Evolutionary conservation across 805 yeast species (phyloP).

Genomic region (Ogataea allantospora): DNA sequence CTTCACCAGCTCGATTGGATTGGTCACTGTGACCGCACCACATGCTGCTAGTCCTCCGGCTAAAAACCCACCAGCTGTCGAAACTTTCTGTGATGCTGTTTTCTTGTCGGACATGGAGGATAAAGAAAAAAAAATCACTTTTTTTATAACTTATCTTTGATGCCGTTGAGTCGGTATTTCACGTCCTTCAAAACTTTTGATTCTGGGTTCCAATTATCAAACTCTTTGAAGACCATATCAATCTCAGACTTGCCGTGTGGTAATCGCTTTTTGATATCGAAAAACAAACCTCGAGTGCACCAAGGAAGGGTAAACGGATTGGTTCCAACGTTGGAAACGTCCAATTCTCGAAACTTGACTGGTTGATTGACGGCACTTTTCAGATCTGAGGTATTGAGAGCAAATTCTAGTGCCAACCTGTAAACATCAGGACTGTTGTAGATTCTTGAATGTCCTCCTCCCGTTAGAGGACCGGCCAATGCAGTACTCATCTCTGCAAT

Average conservation of each 20-base stretch:
- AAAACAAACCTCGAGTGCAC: conserved; percentile 82
- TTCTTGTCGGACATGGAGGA: conserved; percentile 26
- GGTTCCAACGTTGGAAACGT: conserved; percentile 61
- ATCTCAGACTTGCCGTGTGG: conserved; percentile 56
- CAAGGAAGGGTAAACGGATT: conserved; percentile 91
- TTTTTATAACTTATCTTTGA: conserved; percentile 30
- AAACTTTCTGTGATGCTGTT: conserved; percentile 56
- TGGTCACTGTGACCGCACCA: conserved; percentile 95
- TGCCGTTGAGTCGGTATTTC: conserved; percentile 52
- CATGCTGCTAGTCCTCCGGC: conserved; percentile 97
- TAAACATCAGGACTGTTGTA: conserved; percentile 86
- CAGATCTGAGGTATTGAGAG: conserved; percentile 61
- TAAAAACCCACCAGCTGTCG: conserved; percentile 73
- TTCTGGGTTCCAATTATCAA: conserved; percentile 86
- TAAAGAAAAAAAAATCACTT: background rate
- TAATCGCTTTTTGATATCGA: conserved; percentile 40
- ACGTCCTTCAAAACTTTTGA: conserved; percentile 78
- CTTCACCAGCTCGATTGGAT: conserved; percentile 92
- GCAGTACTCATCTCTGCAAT: conserved; percentile 77
- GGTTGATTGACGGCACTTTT: conserved; percentile 28
- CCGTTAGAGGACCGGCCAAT: conserved; percentile 87
- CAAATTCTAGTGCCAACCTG: conserved; percentile 70
- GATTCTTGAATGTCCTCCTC: conserved; percentile 91
- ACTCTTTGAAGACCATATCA: conserved; percentile 59
- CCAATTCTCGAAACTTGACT: conserved; percentile 40